Conservation (phyloP, 345 rosid species). For the Litchi chinensis region DNA sequence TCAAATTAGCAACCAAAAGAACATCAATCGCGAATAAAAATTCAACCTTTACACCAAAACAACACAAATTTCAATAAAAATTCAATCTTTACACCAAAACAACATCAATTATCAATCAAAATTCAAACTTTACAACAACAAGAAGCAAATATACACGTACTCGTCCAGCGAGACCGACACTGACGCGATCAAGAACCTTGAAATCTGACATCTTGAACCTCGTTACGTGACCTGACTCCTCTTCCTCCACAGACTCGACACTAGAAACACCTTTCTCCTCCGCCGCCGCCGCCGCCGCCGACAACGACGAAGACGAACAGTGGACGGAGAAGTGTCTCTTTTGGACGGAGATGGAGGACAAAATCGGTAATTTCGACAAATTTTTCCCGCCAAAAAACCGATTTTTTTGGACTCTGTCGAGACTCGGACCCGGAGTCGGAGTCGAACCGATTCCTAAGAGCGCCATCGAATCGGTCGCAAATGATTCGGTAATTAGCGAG, state of each 20-base stretch:
- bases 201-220: conserved; percentile 85
- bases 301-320: conserved; percentile 40
- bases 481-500: not conserved
- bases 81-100: not conserved
- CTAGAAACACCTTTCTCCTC: conserved; percentile 34
- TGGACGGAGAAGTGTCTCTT: conserved; percentile 27
- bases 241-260: conserved; percentile 53
- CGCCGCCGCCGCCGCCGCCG: too few relatives aligned
- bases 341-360: conserved; percentile 6
- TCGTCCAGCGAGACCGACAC: conserved; percentile 87
- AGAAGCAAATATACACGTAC: conserved; percentile 35
- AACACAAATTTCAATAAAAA: too few relatives aligned
- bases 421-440: conserved; percentile 41
- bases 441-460: conserved; percentile 42
- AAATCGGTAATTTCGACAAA: conserved; percentile 34
- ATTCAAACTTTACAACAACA: not conserved
- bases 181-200: conserved; percentile 72
- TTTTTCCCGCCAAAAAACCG: conserved; percentile 30
- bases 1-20: not conserved
- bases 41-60: not conserved
- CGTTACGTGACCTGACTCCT: conserved; percentile 58
- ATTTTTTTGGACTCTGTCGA: conserved; percentile 39
- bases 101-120: not conserved
- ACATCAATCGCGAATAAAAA: not conserved
- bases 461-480: conserved; percentile 46